phyloP scores from a whole-genome alignment of 495 filamentous ascomycete genomes.

The Aspergillus hancockii region DNA sequence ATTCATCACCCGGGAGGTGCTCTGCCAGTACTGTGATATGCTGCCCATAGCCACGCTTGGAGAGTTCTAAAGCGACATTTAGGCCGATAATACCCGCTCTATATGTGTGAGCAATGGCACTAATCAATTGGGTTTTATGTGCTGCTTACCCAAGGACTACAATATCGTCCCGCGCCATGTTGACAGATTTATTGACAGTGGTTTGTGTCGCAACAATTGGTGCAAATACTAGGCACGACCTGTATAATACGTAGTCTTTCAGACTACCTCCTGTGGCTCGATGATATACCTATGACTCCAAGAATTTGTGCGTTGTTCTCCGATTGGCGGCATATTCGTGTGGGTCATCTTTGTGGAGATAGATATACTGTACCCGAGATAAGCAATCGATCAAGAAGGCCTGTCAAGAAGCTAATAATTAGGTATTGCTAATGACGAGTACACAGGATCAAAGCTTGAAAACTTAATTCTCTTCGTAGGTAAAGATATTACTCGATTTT shows the following conservation, averaged over 20 bases:
- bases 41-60: conserved; percentile 27
- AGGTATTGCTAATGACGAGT: too few relatives aligned
- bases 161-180: conserved; percentile 21
- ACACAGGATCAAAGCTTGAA: too few relatives aligned
- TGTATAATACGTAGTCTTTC: neutral
- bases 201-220: neutral
- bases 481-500: too few relatives aligned
- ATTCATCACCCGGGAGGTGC: conserved; percentile 32
- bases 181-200: neutral
- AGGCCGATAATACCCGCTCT: conserved; percentile 37
- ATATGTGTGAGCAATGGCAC: neutral
- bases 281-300: neutral
- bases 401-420: too few relatives aligned
- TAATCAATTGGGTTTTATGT: neutral
- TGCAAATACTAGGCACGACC: neutral
- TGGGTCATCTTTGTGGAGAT: neutral
- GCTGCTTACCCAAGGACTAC: conserved; percentile 22
- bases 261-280: too few relatives aligned
- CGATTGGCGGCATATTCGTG: conserved; percentile 24
- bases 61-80: conserved; percentile 34
- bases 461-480: too few relatives aligned
- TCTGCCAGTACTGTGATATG: conserved; percentile 32
- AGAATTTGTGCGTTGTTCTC: neutral
- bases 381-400: too few relatives aligned
- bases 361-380: neutral